Percentiles rank a stretch among this genome's conserved stretches.
Evolutionary conservation across 2,329 filamentous ascomycete species (phyloP).

Genomic region (Epichloe bromicola): DNA sequence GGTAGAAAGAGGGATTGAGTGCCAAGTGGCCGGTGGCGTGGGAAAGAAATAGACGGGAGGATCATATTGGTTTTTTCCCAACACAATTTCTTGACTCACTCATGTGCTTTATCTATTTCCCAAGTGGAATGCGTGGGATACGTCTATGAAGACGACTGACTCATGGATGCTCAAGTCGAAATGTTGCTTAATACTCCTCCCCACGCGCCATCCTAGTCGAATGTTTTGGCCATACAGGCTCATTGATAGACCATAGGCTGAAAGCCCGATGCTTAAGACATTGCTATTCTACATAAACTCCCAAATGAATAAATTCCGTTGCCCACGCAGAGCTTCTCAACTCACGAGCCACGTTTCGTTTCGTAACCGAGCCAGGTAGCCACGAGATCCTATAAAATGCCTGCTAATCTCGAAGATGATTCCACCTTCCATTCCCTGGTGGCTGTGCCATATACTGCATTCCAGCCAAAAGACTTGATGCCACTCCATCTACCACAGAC

Average conservation of each 20-base stretch:
- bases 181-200: too few species aligned
- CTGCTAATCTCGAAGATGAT: slow-evolving; percentile 28
- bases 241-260: too few species aligned
- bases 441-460: slow-evolving; percentile 27
- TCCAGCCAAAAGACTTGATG: slow-evolving; percentile 16
- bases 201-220: too few species aligned
- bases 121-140: too few species aligned
- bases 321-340: background rate
- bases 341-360: too few species aligned
- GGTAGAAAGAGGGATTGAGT: slow-evolving; percentile 16
- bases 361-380: too few species aligned
- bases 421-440: slow-evolving; percentile 28
- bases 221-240: too few species aligned
- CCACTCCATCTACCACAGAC: slow-evolving; percentile 17
- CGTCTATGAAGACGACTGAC: too few species aligned
- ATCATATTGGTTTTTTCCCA: background rate
- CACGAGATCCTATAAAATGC: background rate
- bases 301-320: background rate
- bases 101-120: too few species aligned
- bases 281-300: background rate
- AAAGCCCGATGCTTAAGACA: background rate
- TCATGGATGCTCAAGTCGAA: too few species aligned
- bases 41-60: slow-evolving; percentile 1
- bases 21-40: slow-evolving; percentile 9
- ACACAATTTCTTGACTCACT: too few species aligned